Base-by-base conservation (phyloP, 75 land plant species). In the Selaginella tamariscina region DNA sequence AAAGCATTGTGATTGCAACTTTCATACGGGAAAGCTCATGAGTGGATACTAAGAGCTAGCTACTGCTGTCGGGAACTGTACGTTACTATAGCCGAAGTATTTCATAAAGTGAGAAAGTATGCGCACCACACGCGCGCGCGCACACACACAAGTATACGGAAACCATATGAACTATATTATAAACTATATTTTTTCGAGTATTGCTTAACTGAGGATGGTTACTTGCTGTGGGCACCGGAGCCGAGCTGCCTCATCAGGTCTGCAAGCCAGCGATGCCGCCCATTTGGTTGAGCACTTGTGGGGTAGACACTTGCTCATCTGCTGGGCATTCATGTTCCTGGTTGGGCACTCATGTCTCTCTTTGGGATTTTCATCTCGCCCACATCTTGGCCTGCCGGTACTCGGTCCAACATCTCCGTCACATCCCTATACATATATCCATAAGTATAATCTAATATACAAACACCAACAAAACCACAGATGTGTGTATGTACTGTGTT, bases 311-410 rank as follows among this genome's bases (percentile, higher is more conserved):
- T 89, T 92, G 75, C 90, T 86, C 95, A 92, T 89, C 30, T 92
- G 97, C 70, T 86, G 95, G 30, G 86, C 97, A 75, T 92, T 92
- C 95, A 89, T 84, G 68, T 88, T 92, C 29, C 89, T 72, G 22
- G 94, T 84, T 57, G 86, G 1, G 94, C 89, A 68, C 94, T 92
- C 97, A 92, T 92, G 8, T 86, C 94, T 15, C 97, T 92, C 83
- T 89, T 92, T 24, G 97, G 95, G 23, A 92, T 86, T 78, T 92
- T 92, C 30, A 92, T 84, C 54, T 94, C 97, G 70, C 89, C 97
- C 97, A 92, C 18, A 92, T 74, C 84, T 92, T 89, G 5, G 95
- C 97, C 66, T 86, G 80, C 24, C 95, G 79, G 79, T 82, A 89
- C 78, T 89, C 90, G 64, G n/a, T 92, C 95, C 66, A 92, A 63